Base-by-base conservation (phyloP, 2,329 filamentous ascomycete species). In the Fusarium sp. region DNA sequence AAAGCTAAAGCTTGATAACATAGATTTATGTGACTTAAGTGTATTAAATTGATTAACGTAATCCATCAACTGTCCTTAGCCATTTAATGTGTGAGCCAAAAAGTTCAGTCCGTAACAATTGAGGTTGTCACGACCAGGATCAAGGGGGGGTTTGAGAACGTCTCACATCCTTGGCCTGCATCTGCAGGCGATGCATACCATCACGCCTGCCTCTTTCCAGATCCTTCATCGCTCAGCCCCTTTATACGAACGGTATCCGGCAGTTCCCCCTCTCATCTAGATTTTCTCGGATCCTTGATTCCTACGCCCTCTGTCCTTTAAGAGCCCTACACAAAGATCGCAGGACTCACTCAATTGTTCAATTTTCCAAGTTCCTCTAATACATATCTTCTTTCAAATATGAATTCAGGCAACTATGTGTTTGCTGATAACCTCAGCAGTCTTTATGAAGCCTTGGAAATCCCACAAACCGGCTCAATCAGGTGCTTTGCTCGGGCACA, bases 391-490 rank as follows among this genome's bases (percentile, higher is more conserved):
- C 13, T 6, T 1, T 3, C 24, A 15, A n/a, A 46, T 5, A 59
- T 59, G 65, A 7, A 22, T 7, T 5, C n/a, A 14, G 28, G 9
- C 7, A 31, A 15, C 7, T 21, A 13, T 9, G 7, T 43, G 3
- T 19, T 19, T 19, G 1, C 21, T 13, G 24, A 14, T 17, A 24
- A 42, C 9, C 7, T 34, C 13, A 43, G 43, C 21, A 53, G 60
- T 15, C 65, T 68, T 9, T 62, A 61, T 11, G 8, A 53, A 39
- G 55, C 51, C 3, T 26, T 68, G 6, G 10, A 17, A 13, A 45
- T 65, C 19, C 24, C 55, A 5, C 24, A 19, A 6, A 11, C 4
- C 14, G 50, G 33, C 14, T 1, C 17, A 1, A 26, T 53, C 6
- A 2, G 9, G 2, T 66, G 65, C 36, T 22, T 69, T 24, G 39